Percentiles rank a stretch among this genome's conserved stretches.
These are phyloP conservation scores for Mycena latifolia DNA, from an alignment of 768 basidiomycete genomes.

Conservation along the genomic window DNA sequence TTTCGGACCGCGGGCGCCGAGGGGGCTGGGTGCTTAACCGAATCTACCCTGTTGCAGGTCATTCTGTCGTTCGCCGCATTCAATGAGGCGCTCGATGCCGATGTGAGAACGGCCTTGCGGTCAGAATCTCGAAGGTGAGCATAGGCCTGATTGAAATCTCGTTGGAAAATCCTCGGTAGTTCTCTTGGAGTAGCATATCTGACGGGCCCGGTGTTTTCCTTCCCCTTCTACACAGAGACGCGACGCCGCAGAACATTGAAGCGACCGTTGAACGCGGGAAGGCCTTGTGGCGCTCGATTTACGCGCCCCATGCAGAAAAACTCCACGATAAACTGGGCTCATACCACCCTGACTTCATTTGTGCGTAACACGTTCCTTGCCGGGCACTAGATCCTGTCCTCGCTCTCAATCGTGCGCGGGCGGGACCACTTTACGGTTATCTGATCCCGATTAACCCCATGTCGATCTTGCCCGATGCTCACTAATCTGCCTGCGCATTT, in stretches of 20 bases:
- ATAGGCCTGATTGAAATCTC: slow-evolving; percentile 27
- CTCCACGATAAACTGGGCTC: slow-evolving; percentile 87
- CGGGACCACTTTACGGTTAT: slow-evolving; percentile 8
- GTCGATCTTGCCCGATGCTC: slow-evolving; percentile 34
- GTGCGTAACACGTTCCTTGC: slow-evolving; percentile 51
- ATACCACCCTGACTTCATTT: slow-evolving; percentile 95
- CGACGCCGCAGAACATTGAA: slow-evolving; percentile 74
- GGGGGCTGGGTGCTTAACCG: slow-evolving; percentile 32
- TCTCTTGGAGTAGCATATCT: slow-evolving; percentile 31
- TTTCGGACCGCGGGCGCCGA: slow-evolving; percentile 3
- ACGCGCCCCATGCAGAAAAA: slow-evolving; percentile 90
- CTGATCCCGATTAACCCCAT: slow-evolving; percentile 27
- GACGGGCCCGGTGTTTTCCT: slow-evolving; percentile 31
- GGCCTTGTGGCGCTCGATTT: slow-evolving; percentile 88
- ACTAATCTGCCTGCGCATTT: slow-evolving; percentile 34
- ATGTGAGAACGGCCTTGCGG: slow-evolving; percentile 80
- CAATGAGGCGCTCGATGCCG: slow-evolving; percentile 82
- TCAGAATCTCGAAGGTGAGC: slow-evolving; percentile 75
- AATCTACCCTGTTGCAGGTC: slow-evolving; percentile 60
- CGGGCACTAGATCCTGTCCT: too few species aligned
- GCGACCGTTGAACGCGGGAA: slow-evolving; percentile 76
- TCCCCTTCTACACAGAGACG: slow-evolving; percentile 61
- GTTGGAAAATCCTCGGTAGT: slow-evolving; percentile 29
- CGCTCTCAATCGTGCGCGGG: too few species aligned
- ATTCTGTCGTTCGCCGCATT: slow-evolving; percentile 87